phyloP scores from a whole-genome alignment of 768 basidiomycete species.

The Inosperma sp. region DNA sequence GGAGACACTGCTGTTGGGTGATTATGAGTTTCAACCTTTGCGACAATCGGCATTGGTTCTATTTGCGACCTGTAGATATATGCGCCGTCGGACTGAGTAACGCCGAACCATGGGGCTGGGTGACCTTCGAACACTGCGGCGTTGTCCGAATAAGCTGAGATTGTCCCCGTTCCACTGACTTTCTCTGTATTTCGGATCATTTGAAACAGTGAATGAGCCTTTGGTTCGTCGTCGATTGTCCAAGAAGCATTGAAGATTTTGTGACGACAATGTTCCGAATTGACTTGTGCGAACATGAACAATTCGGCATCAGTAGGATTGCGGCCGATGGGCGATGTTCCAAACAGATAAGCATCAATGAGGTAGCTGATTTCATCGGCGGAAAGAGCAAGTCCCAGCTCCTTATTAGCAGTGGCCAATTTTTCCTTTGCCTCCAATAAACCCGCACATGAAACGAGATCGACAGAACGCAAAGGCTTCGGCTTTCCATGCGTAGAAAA shows the following conservation, averaged over 20 bases:
- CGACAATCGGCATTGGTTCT: conserved; percentile 82
- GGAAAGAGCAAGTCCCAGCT: conserved; percentile 87
- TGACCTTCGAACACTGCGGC: conserved; percentile 90
- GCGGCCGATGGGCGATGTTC: conserved; percentile 58
- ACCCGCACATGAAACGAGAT: conserved; percentile 42
- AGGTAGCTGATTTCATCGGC: conserved; percentile 90
- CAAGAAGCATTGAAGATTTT: conserved; percentile 99
- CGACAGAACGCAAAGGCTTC: conserved; percentile 65
- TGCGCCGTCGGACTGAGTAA: conserved; percentile 24
- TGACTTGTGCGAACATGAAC: conserved; percentile 99
- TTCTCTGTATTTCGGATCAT: conserved; percentile 98
- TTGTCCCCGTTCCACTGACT: conserved; percentile 67
- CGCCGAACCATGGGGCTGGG: conserved; percentile 68
- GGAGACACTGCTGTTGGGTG: conserved; percentile 98
- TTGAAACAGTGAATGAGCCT: conserved; percentile 78
- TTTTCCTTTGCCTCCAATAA: conserved; percentile 48
- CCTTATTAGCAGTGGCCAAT: conserved; percentile 72
- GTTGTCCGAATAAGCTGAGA: conserved; percentile 97
- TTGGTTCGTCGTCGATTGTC: conserved; percentile 71
- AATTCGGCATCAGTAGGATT: conserved; percentile 96
- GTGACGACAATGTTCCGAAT: conserved; percentile 99
- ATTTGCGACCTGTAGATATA: conserved; percentile 51
- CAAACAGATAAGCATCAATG: conserved; percentile 81
- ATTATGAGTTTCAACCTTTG: conserved; percentile 99
- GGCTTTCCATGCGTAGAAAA: conserved; percentile 62